These are phyloP conservation scores for Avena insularis DNA, from an alignment of 176 grass and related monocot species.

Conservation along the genomic window DNA sequence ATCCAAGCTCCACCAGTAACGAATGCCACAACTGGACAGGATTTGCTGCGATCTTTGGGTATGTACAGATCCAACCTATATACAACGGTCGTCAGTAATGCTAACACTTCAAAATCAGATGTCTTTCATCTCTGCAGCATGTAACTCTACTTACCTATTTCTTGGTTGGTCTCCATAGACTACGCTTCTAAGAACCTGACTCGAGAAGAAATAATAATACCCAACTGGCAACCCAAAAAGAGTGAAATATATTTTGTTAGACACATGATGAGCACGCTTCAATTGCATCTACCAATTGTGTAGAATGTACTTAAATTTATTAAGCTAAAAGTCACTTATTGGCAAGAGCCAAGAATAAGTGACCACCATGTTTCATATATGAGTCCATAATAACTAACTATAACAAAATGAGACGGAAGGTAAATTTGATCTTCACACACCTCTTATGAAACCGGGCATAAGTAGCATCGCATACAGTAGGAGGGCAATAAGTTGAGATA, in stretches of 20 bases:
- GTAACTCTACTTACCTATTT: slow-evolving; percentile 58
- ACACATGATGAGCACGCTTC: background rate
- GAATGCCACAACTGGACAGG: slow-evolving; percentile 86
- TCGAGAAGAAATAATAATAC: slow-evolving; percentile 98
- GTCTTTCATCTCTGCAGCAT: background rate
- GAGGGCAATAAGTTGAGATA: slow-evolving; percentile 74
- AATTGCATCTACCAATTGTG: background rate
- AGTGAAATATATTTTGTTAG: background rate
- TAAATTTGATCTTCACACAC: slow-evolving; percentile 36
- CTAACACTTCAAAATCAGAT: slow-evolving; percentile 22
- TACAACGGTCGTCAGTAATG: slow-evolving; percentile 26
- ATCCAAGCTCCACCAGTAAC: slow-evolving; percentile 98
- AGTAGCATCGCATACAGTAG: slow-evolving; percentile 78
- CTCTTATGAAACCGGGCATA: slow-evolving; percentile 93
- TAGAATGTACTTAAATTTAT: background rate
- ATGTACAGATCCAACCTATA: slow-evolving; percentile 90
- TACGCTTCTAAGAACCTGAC: slow-evolving; percentile 83
- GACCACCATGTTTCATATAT: background rate
- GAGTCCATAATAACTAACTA: slow-evolving; percentile 16
- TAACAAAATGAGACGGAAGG: background rate
- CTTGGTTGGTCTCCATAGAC: slow-evolving; percentile 88
- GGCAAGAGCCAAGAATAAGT: background rate
- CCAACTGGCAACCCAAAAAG: slow-evolving; percentile 62
- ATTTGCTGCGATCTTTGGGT: slow-evolving; percentile 50
- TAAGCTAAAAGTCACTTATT: background rate